These are phyloP conservation scores for Wickerhamomyces alni DNA, from an alignment of 805 yeast genomes.

Conservation along the genomic window DNA sequence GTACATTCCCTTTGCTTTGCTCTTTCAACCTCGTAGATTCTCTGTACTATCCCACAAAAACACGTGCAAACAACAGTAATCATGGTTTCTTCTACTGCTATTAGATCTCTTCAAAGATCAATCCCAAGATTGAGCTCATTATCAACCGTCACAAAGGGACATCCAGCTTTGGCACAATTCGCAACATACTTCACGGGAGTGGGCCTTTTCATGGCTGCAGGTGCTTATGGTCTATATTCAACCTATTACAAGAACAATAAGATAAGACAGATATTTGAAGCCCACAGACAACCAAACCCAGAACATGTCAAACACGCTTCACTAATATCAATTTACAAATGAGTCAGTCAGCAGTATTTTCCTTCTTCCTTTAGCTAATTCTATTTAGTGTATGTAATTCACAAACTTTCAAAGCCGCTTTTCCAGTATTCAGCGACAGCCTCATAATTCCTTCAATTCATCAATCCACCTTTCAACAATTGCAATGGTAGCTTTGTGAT, in stretches of 20 bases:
- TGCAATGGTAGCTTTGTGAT: conserved; percentile 26
- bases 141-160: conserved; percentile 9
- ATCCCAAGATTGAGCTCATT: conserved; percentile 15
- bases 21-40: too few relatives aligned
- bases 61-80: not conserved
- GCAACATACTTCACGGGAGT: conserved; percentile 16
- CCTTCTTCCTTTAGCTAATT: not conserved
- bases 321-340: not conserved
- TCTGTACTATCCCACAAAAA: not conserved
- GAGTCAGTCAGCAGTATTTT: too few relatives aligned
- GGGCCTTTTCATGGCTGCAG: conserved; percentile 12
- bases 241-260: conserved; percentile 22
- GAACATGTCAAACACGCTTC: conserved; percentile 7
- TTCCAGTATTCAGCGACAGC: too few relatives aligned
- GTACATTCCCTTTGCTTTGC: too few relatives aligned
- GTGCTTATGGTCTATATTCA: conserved; percentile 14
- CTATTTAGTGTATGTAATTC: not conserved
- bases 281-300: conserved; percentile 6
- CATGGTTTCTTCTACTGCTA: conserved; percentile 22
- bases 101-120: conserved; percentile 19
- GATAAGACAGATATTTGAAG: conserved; percentile 19
- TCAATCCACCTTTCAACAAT: conserved; percentile 27
- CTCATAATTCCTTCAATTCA: conserved; percentile 24
- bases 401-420: too few relatives aligned
- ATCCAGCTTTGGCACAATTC: conserved; percentile 7